Base-by-base conservation (phyloP, 805 yeast species). In the Kazachstania martiniae region DNA sequence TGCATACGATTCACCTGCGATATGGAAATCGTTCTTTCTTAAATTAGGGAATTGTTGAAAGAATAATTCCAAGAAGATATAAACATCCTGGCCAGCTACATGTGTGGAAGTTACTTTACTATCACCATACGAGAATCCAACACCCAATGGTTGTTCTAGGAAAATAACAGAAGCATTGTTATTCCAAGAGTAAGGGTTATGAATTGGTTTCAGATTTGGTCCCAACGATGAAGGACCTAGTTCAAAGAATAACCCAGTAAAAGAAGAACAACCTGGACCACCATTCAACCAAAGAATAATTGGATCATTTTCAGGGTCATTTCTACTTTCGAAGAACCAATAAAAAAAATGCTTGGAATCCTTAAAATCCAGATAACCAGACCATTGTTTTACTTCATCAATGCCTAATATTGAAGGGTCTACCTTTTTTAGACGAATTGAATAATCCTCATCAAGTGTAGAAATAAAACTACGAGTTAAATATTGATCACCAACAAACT, bases 221-320 rank as follows among this genome's bases (percentile, higher is more conserved):
- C 72, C 75, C 37, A 89, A 74, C 10, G 77, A 66, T 0, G 94
- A 71, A 4, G 96, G 94, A 17, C 97, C 97, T 50, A 86, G 68
- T 57, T 89, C 97, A 50, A 87, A 85, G 47, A 89, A 74, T 36
- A 87, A 63, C 7, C 96, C 96, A 21, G 93, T 83, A 52, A 85
- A 61, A 1, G 95, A 83, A 0, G 95, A 83, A 54, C 96, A 87
- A 9, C 96, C 96, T 23, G 96, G 96, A 4, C 96, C 95, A 42
- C 96, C 96, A 53, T 87, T 87, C 46, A 87, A 65, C 97, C 89
- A 81, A 41, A 79, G 59, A 34, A 89, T 69, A 15, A 86, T 68
- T 2, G 96, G 96, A 58, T 89, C 96, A 33, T 65, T 82, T 33
- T 57, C 60, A 4, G 96, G 96, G 55, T 84, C 85, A 49, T 77